These are phyloP conservation scores for Melampsora larici-populina DNA, from an alignment of 1,284 basidiomycete genomes.

Conservation along the genomic window DNA sequence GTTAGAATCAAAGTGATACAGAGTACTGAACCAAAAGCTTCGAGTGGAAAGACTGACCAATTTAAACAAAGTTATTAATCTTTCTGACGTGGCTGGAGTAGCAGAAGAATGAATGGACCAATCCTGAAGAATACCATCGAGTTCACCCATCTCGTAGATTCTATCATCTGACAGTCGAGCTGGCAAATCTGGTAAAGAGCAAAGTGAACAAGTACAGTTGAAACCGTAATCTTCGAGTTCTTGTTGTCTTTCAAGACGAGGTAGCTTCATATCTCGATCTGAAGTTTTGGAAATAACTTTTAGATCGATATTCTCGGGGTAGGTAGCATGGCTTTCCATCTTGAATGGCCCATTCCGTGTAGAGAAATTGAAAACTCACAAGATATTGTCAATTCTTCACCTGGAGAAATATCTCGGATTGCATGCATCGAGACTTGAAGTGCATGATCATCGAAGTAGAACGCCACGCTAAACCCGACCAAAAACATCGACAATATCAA, in stretches of 20 bases:
- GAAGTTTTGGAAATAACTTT: background rate
- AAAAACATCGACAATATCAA: too few species aligned
- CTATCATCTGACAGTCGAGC: background rate
- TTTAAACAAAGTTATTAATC: background rate
- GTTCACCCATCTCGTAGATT: background rate
- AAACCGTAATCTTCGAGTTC: background rate
- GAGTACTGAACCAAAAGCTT: background rate
- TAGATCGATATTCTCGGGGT: background rate
- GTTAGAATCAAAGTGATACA: constrained; percentile 2
- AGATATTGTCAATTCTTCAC: constrained; percentile 6
- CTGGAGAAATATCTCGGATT: background rate
- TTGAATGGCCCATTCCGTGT: too few species aligned
- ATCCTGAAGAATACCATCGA: background rate
- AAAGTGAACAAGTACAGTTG: background rate
- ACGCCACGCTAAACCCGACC: too few species aligned
- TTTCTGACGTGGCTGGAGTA: background rate
- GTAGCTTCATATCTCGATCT: background rate
- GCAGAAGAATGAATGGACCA: background rate
- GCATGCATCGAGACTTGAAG: background rate
- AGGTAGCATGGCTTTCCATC: too few species aligned
- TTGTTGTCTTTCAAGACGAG: background rate
- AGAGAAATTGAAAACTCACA: background rate
- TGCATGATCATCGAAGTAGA: background rate
- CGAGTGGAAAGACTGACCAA: background rate
- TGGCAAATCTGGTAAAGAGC: background rate